A percentile compares a stretch with the other conserved stretches of the same genome.
phyloP scores from a whole-genome alignment of 306 rosid species.

The Vigna mungo region DNA sequence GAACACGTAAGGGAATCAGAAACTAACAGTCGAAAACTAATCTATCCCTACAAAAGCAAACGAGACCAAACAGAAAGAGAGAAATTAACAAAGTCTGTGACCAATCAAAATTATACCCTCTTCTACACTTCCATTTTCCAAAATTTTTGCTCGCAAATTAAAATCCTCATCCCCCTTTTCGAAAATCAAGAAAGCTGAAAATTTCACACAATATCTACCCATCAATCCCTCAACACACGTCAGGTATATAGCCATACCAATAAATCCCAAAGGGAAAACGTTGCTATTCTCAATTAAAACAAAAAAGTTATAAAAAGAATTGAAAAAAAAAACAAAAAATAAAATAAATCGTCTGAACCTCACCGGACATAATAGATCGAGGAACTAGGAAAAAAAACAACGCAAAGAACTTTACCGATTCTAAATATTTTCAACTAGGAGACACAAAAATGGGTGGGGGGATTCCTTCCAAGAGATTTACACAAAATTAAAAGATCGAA shows the following conservation, averaged over 20 bases:
- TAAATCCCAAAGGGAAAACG: background rate
- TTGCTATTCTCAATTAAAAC: background rate
- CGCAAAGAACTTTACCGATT: background rate
- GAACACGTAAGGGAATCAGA: background rate
- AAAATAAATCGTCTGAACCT: background rate
- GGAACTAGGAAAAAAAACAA: background rate
- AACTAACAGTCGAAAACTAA: background rate
- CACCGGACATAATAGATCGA: slow-evolving; percentile 29
- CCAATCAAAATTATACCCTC: background rate
- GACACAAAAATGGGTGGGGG: background rate
- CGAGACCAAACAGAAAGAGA: background rate
- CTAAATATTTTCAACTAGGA: background rate
- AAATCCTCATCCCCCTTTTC: background rate
- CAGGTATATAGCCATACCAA: background rate
- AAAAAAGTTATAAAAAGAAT: background rate
- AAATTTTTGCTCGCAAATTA: background rate
- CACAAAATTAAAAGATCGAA: background rate
- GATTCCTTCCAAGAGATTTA: background rate
- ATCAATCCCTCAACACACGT: background rate
- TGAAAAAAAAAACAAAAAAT: background rate
- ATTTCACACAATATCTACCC: background rate
- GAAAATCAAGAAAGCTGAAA: background rate
- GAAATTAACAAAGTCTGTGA: background rate
- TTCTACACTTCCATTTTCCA: too few relatives aligned
- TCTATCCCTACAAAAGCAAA: background rate